These are phyloP conservation scores for Jatropha multifida DNA, from an alignment of 441 rosid genomes.

Conservation along the genomic window DNA sequence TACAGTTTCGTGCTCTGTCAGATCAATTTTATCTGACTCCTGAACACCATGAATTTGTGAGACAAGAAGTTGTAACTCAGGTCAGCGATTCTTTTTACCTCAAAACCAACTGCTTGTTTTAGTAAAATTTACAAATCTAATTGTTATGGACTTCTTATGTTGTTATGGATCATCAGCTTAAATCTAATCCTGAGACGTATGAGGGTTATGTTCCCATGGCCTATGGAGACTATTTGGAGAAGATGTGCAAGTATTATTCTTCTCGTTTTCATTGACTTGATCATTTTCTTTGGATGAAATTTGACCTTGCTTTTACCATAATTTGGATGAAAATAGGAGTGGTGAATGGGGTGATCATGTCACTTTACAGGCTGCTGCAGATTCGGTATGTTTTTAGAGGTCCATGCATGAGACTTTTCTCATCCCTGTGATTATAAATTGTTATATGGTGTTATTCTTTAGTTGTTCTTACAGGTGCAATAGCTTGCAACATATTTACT, in stretches of 20 bases:
- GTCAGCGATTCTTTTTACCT: slow-evolving; percentile 35
- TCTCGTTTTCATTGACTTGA: slow-evolving; percentile 6
- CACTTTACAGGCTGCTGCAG: slow-evolving; percentile 93
- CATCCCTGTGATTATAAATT: background rate
- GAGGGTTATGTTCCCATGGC: slow-evolving; percentile 78
- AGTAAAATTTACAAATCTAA: slow-evolving; percentile 21
- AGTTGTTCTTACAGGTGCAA: background rate
- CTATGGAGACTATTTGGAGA: slow-evolving; percentile 61
- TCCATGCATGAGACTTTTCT: background rate
- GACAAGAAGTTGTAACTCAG: slow-evolving; percentile 56
- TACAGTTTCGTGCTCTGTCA: slow-evolving; percentile 85
- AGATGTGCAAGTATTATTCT: slow-evolving; percentile 57
- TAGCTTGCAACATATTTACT: background rate
- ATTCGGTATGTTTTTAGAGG: slow-evolving; percentile 41
- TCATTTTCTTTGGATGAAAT: background rate
- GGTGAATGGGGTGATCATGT: slow-evolving; percentile 98
- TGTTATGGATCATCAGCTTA: slow-evolving; percentile 49
- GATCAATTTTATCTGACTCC: slow-evolving; percentile 89
- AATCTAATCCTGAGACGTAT: slow-evolving; percentile 50
- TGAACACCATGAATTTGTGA: slow-evolving; percentile 70
- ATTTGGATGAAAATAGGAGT: slow-evolving; percentile 36
- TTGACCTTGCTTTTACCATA: slow-evolving; percentile 28
- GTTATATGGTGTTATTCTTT: background rate
- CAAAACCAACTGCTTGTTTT: background rate
- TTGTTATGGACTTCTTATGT: slow-evolving; percentile 6